A percentile compares a stretch with the other conserved stretches of the same genome.
phyloP scores from a whole-genome alignment of 1,284 basidiomycete genomes.

The Macrocybe sp. region DNA sequence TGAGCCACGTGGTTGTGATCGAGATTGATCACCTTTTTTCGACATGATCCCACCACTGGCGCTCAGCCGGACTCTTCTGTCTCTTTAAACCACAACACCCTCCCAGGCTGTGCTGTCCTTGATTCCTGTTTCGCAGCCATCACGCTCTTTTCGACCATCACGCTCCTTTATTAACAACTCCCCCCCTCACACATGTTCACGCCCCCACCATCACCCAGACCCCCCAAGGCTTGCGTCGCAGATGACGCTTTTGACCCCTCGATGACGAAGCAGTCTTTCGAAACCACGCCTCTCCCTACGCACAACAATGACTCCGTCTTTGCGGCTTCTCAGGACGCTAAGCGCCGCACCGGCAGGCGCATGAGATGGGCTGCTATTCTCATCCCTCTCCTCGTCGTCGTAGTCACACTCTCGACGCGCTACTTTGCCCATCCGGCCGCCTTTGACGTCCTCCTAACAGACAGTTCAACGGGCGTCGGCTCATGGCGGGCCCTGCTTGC shows the following conservation, averaged over 20 bases:
- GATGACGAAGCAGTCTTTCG: not conserved
- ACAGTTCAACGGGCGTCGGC: constrained; percentile 16
- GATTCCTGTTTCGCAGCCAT: not conserved
- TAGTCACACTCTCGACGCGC: constrained; percentile 48
- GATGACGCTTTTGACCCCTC: not conserved
- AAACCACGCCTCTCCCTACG: not conserved
- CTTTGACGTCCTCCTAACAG: constrained; percentile 33
- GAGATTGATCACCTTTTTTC: too few species aligned
- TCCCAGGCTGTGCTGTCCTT: not conserved
- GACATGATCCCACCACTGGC: too few species aligned
- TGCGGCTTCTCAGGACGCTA: constrained; percentile 21
- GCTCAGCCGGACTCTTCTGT: too few species aligned
- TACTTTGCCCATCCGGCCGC: constrained; percentile 42
- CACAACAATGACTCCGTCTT: constrained; percentile 4
- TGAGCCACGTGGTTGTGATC: too few species aligned
- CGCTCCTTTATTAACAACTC: not conserved
- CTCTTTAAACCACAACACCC: constrained; percentile 1
- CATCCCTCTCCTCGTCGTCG: constrained; percentile 47
- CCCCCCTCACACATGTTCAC: not conserved
- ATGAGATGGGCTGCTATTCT: constrained; percentile 45
- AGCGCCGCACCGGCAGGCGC: constrained; percentile 36
- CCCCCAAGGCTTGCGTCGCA: not conserved
- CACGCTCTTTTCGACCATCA: constrained; percentile 1
- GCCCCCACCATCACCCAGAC: constrained; percentile 3
- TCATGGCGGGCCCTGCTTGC: constrained; percentile 22